Percentiles rank a stretch among this genome's conserved stretches.
phyloP scores from a whole-genome alignment of 2,329 filamentous ascomycete genomes.

The Pseudocercospora eumusae region DNA sequence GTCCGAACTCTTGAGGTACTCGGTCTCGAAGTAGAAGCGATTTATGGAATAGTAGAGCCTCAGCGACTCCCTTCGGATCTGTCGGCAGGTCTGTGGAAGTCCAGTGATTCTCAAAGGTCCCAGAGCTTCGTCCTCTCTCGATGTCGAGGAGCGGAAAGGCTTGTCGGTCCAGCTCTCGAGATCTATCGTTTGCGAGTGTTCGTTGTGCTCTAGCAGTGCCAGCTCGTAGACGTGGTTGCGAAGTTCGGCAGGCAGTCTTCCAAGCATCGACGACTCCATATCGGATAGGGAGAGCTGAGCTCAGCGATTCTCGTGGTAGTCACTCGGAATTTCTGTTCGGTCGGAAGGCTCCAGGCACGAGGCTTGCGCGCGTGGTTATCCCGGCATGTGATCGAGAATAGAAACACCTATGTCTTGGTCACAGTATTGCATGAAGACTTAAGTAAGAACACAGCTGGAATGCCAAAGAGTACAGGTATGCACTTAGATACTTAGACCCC shows the following conservation, averaged over 20 bases:
- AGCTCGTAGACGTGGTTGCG: neutral
- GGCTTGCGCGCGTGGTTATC: neutral
- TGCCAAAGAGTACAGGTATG: neutral
- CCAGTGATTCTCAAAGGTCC: constrained; percentile 17
- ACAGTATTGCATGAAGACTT: neutral
- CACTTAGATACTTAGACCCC: neutral
- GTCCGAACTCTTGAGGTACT: constrained; percentile 27
- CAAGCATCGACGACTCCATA: neutral
- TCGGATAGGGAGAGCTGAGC: neutral
- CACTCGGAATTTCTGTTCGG: neutral
- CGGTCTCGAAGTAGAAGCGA: constrained; percentile 27
- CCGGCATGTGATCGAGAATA: neutral
- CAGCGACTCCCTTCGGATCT: constrained; percentile 25
- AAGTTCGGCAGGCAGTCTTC: neutral
- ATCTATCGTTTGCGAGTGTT: neutral
- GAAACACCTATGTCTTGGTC: neutral
- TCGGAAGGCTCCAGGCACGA: neutral
- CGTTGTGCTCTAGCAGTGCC: neutral
- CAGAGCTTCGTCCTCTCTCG: neutral
- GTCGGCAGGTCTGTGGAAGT: constrained; percentile 22
- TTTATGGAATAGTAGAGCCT: constrained; percentile 28
- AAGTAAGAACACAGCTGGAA: neutral
- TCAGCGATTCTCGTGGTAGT: neutral
- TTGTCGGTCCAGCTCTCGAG: constrained; percentile 18
- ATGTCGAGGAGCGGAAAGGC: neutral